Evolutionary conservation across 1,284 basidiomycete genomes (phyloP).

Genomic region (Megacollybia platyphylla): DNA sequence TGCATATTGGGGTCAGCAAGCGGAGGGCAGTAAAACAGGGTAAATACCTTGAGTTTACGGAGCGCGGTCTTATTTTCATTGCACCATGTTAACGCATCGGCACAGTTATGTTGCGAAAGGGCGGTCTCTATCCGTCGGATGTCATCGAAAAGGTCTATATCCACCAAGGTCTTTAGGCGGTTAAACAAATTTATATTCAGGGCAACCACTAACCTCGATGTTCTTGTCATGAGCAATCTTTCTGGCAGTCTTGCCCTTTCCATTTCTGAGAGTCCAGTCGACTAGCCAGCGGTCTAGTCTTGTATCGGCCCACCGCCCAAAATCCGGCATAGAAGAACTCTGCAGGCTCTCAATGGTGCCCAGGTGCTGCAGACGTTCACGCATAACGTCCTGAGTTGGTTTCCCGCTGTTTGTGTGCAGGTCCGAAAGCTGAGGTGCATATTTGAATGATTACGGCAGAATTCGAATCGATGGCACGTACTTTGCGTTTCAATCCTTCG

Average conservation of each 20-base stretch:
- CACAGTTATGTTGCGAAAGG: slow-evolving; percentile 63
- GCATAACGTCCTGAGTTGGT: slow-evolving; percentile 60
- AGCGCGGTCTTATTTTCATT: slow-evolving; percentile 90
- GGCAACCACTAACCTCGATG: slow-evolving; percentile 44
- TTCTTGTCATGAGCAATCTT: slow-evolving; percentile 56
- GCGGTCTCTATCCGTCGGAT: slow-evolving; percentile 79
- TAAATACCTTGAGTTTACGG: slow-evolving; percentile 75
- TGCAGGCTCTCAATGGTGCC: slow-evolving; percentile 44
- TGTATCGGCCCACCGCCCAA: slow-evolving; percentile 65
- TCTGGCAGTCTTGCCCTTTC: slow-evolving; percentile 58
- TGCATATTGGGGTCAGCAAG: slow-evolving; percentile 18
- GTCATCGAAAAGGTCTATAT: slow-evolving; percentile 86
- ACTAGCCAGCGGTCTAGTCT: slow-evolving; percentile 85
- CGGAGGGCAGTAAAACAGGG: slow-evolving; percentile 1
- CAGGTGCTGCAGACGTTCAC: slow-evolving; percentile 62
- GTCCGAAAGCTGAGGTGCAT: slow-evolving; percentile 43
- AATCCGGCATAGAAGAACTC: slow-evolving; percentile 40
- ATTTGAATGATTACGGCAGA: slow-evolving; percentile 6
- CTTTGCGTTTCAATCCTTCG: slow-evolving; percentile 74
- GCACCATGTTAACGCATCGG: slow-evolving; percentile 90
- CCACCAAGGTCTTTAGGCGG: slow-evolving; percentile 58
- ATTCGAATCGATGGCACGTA: slow-evolving; percentile 15
- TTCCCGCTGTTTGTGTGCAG: slow-evolving; percentile 52
- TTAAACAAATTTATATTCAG: slow-evolving; percentile 8
- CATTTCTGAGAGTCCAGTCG: slow-evolving; percentile 79